Percentiles rank a stretch among this genome's conserved stretches.
These are phyloP conservation scores for Croton setiger DNA, from an alignment of 441 rosid species.

Conservation along the genomic window DNA sequence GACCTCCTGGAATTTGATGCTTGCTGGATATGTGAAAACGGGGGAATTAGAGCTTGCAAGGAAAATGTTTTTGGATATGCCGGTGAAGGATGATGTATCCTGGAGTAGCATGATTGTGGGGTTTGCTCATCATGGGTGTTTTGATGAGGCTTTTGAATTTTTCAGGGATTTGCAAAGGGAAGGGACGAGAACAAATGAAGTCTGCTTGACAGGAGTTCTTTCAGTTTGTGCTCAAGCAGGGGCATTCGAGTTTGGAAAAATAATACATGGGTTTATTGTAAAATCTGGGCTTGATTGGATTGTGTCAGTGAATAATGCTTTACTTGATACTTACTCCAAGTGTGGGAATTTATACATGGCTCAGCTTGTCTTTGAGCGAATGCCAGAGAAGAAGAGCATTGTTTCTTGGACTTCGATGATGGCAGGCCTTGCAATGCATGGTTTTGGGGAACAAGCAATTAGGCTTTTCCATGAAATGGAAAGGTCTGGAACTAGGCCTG, in stretches of 20 bases:
- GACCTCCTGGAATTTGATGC: conserved; percentile 65
- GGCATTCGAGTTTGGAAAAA: conserved; percentile 53
- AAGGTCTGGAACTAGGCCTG: conserved; percentile 49
- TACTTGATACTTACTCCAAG: conserved; percentile 68
- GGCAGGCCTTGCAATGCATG: conserved; percentile 70
- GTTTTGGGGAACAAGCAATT: conserved; percentile 66
- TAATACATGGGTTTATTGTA: conserved; percentile 59
- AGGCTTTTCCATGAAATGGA: conserved; percentile 59
- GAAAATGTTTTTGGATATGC: conserved; percentile 44
- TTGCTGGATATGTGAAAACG: conserved; percentile 57
- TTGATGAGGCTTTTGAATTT: conserved; percentile 49
- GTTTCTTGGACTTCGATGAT: conserved; percentile 88
- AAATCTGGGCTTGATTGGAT: conserved; percentile 55
- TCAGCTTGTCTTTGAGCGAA: conserved; percentile 47
- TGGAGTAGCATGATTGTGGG: conserved; percentile 77
- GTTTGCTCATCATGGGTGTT: conserved; percentile 55
- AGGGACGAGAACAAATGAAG: conserved; percentile 57
- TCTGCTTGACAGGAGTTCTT: conserved; percentile 74
- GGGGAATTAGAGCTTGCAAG: conserved; percentile 54
- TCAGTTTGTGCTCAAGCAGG: conserved; percentile 76
- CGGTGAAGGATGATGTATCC: conserved; percentile 54
- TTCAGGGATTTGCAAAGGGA: conserved; percentile 51
- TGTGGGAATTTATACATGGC: conserved; percentile 70
- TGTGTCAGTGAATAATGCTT: conserved; percentile 65
- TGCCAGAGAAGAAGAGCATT: conserved; percentile 42